Base-by-base conservation (phyloP, 208 protist species). In the Trypanosoma boissoni region DNA sequence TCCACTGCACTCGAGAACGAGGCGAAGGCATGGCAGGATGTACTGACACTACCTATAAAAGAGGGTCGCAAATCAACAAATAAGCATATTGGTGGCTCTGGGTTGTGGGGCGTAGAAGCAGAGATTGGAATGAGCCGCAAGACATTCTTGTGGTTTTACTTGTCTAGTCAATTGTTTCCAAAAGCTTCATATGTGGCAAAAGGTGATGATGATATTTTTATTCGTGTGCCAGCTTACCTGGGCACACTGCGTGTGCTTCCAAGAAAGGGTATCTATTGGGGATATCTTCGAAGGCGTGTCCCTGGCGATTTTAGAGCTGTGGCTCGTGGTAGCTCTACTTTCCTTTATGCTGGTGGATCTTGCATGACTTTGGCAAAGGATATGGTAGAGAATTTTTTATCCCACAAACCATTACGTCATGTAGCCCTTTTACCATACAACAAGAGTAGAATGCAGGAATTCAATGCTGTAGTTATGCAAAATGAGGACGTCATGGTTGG, bases 151-250 rank as follows among this genome's bases (percentile, higher is more conserved):
- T 78, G 69, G 73, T 68, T 79, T 45, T 21, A 65, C 5, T 72
- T 77, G 46, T 63, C 68, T 36, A 62, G 78, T 56, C 45, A 58
- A 39, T 27, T 65, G 0, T 85, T 80, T 52, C 58, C 50, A 23
- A 50, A 67, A 8, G 73, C 69, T 23, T 43, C 52, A 14, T 85
- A 70, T 62, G 41, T 85, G 36, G 63, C 65, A 26, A 85, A 80
- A 46, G 70, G 70, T n/a, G 78, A 85, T 52, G 78, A 85, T 58
- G 78, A 85, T 51, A 59, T 60, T 20, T 85, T 77, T 49, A 3
- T 80, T 41, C 72, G 70, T 56, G 74, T 85, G 60, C 78, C 78
- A 56, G 69, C 80, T 58, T 75, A 69, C 42, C 57, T 84, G 45
- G 43, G 58, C 28, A 73, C 76, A 44, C 36, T 80, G 26, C 68